Evolutionary conservation across 208 protist species (phyloP).

Genomic region (Leptomonas pyrrhocoris): DNA sequence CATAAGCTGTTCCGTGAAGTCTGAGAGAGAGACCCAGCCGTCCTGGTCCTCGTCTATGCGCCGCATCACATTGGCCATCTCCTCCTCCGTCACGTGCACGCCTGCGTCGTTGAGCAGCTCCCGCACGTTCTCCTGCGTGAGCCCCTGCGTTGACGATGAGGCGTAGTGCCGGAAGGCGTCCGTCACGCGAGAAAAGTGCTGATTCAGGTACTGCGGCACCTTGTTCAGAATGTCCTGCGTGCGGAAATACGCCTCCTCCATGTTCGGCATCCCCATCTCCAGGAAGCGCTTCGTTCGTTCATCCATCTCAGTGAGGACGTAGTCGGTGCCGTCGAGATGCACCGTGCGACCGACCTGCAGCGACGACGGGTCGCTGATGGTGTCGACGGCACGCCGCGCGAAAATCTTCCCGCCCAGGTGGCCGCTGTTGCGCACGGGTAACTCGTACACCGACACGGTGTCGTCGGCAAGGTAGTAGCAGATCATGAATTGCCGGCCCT

Average conservation of each 20-base stretch:
- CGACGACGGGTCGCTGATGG: conserved; percentile 58
- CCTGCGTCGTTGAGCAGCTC: conserved; percentile 66
- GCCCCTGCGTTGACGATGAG: conserved; percentile 55
- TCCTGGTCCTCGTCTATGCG: conserved; percentile 77
- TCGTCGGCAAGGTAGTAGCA: conserved; percentile 96
- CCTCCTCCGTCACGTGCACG: conserved; percentile 39
- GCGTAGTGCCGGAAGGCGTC: conserved; percentile 86
- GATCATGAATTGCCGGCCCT: conserved; percentile 82
- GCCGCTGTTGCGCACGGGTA: conserved; percentile 90
- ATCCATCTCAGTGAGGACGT: conserved; percentile 73
- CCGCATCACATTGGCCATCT: conserved; percentile 68
- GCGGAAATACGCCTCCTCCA: conserved; percentile 77
- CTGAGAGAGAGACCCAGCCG: conserved; percentile 75
- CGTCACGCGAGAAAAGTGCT: conserved; percentile 67
- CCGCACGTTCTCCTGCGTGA: conserved; percentile 61
- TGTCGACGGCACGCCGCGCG: conserved; percentile 77
- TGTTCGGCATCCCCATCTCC: conserved; percentile 69
- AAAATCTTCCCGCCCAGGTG: conserved; percentile 93
- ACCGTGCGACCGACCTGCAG: conserved; percentile 79
- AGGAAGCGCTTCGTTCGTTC: conserved; percentile 77
- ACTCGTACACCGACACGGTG: conserved; percentile 94
- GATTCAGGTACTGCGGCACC: conserved; percentile 59
- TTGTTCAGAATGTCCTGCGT: conserved; percentile 67
- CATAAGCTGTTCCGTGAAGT: conserved; percentile 84
- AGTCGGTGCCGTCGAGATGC: conserved; percentile 64